Percentiles rank a stretch among this genome's conserved stretches.
These are phyloP conservation scores for Malbranchea zuffiana DNA, from an alignment of 2,329 filamentous ascomycete genomes.

Conservation along the genomic window DNA sequence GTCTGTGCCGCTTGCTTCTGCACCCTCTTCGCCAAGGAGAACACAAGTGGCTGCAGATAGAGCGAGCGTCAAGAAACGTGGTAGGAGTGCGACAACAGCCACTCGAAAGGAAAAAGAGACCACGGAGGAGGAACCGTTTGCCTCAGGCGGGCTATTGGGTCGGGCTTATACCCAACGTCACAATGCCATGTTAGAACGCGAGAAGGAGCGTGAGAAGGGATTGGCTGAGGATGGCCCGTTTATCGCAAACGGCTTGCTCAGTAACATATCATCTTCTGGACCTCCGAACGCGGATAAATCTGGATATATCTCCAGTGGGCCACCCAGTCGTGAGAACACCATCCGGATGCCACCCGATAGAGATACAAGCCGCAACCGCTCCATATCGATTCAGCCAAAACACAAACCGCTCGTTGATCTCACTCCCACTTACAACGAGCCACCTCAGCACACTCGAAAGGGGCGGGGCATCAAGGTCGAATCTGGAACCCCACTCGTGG, in stretches of 20 bases:
- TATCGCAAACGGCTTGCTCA: constrained; percentile 43
- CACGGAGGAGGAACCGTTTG: constrained; percentile 23
- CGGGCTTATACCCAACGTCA: constrained; percentile 32
- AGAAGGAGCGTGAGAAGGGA: constrained; percentile 22
- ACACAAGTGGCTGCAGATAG: neutral
- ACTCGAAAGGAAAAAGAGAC: constrained; percentile 2
- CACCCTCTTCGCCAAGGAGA: constrained; percentile 8
- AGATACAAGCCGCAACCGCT: constrained; percentile 30
- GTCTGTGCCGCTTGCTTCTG: constrained; percentile 3
- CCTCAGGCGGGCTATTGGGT: constrained; percentile 29
- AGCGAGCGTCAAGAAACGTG: constrained; percentile 4
- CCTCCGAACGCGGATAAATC: constrained; percentile 6
- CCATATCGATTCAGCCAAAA: constrained; percentile 35
- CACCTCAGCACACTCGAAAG: constrained; percentile 38
- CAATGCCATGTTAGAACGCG: constrained; percentile 30
- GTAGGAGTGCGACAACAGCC: constrained; percentile 6
- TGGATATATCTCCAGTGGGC: constrained; percentile 10
- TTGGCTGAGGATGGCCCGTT: constrained; percentile 36
- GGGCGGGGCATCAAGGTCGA: constrained; percentile 34
- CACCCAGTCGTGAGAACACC: constrained; percentile 26
- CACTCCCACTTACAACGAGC: constrained; percentile 52
- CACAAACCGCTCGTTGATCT: constrained; percentile 58
- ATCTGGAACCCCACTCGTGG: constrained; percentile 30
- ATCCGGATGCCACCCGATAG: constrained; percentile 18
- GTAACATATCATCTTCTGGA: constrained; percentile 28